Evolutionary conservation across 1,284 basidiomycete species (phyloP), one percentile per base, ranked within the genome.

Genomic region (Ceratobasidium sp.): DNA sequence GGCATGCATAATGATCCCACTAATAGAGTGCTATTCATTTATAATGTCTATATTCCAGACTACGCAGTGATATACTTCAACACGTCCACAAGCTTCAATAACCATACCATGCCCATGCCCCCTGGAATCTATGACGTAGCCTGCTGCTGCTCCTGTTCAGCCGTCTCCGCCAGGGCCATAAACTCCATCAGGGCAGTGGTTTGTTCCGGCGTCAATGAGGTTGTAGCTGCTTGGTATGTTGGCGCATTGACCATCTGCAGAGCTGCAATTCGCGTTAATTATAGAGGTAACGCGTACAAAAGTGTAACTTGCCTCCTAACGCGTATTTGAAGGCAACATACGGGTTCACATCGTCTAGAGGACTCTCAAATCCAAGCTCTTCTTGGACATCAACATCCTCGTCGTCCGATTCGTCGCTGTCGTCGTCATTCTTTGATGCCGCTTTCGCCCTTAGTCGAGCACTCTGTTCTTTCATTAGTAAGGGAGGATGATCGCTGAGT

Each of bases 171-270:
- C 75, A 84, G 81, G 58, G 84, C 82, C 89, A 92, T 91, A 68
- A 91, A 84, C 75, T 93, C 91, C 89, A 92, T 92, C 65, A 93
- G 82, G 60, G 87, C 75, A 0, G 89, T 89, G 77, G 91, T 90
- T 73, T 89, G 87, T 31, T 93, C 91, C 49, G 89, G 81, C 69
- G 81, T 82, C 71, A 93, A 81, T 22, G 81, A 81, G 2, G 90
- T 90, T 38, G 90, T 92, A 15, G 87, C 85, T 29, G 84, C 82
- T 75, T 90, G 88, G 77, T 92, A 92, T 57, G 82, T 78, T 3
- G 81, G 78, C 0, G 80, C 79, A 73, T 91, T 91, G 76, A 87
- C 85, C 81, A 82, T 85, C 81, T 93, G 90, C 80, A 92, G 88
- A 22, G 81, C 90, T 93, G 74, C 69, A 56, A 70, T 70, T 60